Evolutionary conservation across 345 rosid species (phyloP).

Genomic region (Eutrema japonicum): DNA sequence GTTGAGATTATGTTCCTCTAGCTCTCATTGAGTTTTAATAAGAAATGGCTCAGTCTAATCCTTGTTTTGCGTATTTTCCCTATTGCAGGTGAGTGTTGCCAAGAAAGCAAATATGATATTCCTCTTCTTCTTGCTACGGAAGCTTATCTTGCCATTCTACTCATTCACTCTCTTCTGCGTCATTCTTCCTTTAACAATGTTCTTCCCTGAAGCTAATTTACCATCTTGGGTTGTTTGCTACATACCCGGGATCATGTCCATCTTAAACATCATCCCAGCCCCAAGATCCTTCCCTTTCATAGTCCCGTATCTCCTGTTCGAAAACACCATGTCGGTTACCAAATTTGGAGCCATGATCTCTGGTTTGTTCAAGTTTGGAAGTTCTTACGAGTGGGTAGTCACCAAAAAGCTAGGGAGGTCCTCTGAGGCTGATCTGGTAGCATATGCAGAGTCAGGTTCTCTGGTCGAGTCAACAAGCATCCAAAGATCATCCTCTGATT

Average conservation of each 20-base stretch:
- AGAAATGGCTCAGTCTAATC: not conserved
- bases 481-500: conserved; percentile 66
- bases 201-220: conserved; percentile 85
- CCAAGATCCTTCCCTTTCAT: conserved; percentile 89
- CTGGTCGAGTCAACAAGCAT: conserved; percentile 44
- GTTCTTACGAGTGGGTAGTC: conserved; percentile 92
- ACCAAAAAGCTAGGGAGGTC: conserved; percentile 93
- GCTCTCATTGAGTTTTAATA: not conserved
- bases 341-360: conserved; percentile 97
- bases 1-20: not conserved
- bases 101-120: conserved; percentile 89
- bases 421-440: conserved; percentile 82
- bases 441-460: conserved; percentile 63
- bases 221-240: conserved; percentile 96
- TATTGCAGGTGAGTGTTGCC: conserved; percentile 59
- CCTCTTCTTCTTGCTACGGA: conserved; percentile 84
- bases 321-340: conserved; percentile 97
- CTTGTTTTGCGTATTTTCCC: not conserved
- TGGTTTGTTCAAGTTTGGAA: conserved; percentile 76
- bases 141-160: conserved; percentile 89
- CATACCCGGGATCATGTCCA: conserved; percentile 81
- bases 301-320: conserved; percentile 92
- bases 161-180: conserved; percentile 96
- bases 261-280: conserved; percentile 81
- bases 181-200: conserved; percentile 89